phyloP scores from a whole-genome alignment of 2,329 filamentous ascomycete genomes.

The Huntiella savannae region DNA sequence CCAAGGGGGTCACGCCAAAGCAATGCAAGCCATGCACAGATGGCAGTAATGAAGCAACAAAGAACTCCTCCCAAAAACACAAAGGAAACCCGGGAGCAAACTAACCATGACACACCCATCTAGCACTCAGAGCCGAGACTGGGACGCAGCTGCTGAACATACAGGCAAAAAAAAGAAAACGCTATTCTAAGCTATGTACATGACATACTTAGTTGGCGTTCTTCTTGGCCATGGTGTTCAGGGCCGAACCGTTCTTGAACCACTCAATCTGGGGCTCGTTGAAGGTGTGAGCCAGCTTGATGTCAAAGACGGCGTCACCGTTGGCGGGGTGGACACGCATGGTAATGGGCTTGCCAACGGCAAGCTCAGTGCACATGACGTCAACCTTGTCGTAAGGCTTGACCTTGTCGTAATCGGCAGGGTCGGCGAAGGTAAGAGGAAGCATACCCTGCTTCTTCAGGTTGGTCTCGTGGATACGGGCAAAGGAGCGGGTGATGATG shows the following conservation, averaged over 20 bases:
- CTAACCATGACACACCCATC: not conserved
- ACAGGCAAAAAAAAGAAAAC: conserved; percentile 2
- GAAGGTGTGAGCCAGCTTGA: conserved; percentile 86
- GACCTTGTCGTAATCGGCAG: conserved; percentile 96
- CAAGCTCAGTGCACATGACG: conserved; percentile 72
- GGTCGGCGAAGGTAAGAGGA: conserved; percentile 84
- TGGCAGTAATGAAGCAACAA: not conserved
- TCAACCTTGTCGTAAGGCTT: conserved; percentile 81
- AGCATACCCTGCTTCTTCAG: conserved; percentile 99
- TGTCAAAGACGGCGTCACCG: conserved; percentile 52
- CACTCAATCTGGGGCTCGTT: conserved; percentile 96
- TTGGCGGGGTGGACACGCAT: conserved; percentile 84
- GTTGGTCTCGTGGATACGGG: conserved; percentile 99
- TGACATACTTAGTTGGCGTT: conserved; percentile 15
- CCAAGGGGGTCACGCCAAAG: conserved; percentile 2
- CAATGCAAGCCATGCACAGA: conserved; percentile 1
- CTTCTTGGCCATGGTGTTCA: conserved; percentile 94
- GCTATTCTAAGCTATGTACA: not conserved
- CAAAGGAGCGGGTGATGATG: conserved; percentile 89
- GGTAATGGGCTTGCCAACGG: conserved; percentile 80
- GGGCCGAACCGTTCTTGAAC: conserved; percentile 94
- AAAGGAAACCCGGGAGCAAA: not conserved
- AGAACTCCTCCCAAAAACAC: not conserved
- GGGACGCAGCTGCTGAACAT: not conserved
- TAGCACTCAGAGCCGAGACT: not conserved